Percentiles rank a stretch among this genome's conserved stretches.
Evolutionary conservation across 2,329 filamentous ascomycete genomes (phyloP).

Genomic region (Monilinia polystroma): DNA sequence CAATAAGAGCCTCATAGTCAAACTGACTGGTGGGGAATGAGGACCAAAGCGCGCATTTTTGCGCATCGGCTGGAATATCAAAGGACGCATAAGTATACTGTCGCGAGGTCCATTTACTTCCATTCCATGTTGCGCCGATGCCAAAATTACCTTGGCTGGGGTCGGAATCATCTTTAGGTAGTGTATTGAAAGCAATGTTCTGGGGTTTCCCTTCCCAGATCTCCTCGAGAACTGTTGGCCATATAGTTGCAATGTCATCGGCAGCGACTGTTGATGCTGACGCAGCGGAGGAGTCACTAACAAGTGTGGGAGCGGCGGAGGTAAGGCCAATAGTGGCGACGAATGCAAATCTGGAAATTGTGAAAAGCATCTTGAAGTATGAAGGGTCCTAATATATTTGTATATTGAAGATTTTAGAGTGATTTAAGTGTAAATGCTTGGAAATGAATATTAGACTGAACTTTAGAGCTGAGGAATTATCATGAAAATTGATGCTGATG

Average conservation of each 20-base stretch:
- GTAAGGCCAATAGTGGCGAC: neutral
- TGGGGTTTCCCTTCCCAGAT: conserved; percentile 2
- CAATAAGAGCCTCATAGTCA: conserved; percentile 3
- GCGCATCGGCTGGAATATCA: neutral
- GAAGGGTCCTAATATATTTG: neutral
- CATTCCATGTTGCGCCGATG: conserved; percentile 16
- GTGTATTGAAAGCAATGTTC: conserved; percentile 3
- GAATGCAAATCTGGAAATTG: neutral
- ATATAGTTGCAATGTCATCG: neutral
- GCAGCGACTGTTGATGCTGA: neutral
- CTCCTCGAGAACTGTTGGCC: conserved; percentile 1
- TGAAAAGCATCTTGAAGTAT: conserved; percentile 7
- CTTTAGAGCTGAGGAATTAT: neutral
- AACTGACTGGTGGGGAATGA: neutral
- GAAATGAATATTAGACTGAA: neutral
- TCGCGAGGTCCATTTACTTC: neutral
- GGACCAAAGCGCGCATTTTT: conserved; percentile 6
- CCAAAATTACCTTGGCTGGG: conserved; percentile 1
- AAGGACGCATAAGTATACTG: conserved; percentile 14
- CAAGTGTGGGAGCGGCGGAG: neutral
- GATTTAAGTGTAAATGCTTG: neutral
- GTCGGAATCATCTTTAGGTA: neutral
- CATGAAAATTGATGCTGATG: neutral
- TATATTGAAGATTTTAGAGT: neutral
- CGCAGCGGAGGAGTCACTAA: neutral